These are phyloP conservation scores for Stephania japonica DNA, from an alignment of 164 flowering plant genomes.

Conservation along the genomic window DNA sequence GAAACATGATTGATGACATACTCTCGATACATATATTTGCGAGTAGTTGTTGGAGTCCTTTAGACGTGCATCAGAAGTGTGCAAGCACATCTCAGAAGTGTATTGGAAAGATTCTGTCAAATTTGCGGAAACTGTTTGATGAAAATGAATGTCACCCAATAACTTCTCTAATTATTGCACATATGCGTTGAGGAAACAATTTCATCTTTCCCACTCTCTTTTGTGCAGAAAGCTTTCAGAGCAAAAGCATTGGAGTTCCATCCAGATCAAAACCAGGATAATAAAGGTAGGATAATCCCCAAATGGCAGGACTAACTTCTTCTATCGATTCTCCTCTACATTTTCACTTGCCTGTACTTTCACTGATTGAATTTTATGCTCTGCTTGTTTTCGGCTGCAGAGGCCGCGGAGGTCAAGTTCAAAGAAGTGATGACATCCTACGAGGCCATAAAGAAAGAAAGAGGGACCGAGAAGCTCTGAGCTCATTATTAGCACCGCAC, in stretches of 20 bases:
- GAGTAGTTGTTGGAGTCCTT: no score
- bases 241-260: conserved; percentile 81
- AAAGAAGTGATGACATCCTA: conserved; percentile 87
- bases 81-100: no score
- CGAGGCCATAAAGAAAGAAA: conserved; percentile 80
- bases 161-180: no score
- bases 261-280: conserved; percentile 95
- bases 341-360: not conserved
- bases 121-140: no score
- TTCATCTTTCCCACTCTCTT: not conserved
- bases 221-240: conserved; percentile 75
- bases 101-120: no score
- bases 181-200: not conserved
- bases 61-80: no score
- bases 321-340: not conserved
- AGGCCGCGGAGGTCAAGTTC: conserved; percentile 84
- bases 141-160: no score
- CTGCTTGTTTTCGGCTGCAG: conserved; percentile 37
- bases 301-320: not conserved
- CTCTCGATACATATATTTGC: no score
- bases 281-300: conserved; percentile 50
- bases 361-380: not conserved
- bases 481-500: not conserved
- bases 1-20: no score
- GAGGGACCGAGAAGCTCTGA: conserved; percentile 35